These are phyloP conservation scores for Carallia brachiata DNA, from an alignment of 345 rosid species.

Conservation along the genomic window DNA sequence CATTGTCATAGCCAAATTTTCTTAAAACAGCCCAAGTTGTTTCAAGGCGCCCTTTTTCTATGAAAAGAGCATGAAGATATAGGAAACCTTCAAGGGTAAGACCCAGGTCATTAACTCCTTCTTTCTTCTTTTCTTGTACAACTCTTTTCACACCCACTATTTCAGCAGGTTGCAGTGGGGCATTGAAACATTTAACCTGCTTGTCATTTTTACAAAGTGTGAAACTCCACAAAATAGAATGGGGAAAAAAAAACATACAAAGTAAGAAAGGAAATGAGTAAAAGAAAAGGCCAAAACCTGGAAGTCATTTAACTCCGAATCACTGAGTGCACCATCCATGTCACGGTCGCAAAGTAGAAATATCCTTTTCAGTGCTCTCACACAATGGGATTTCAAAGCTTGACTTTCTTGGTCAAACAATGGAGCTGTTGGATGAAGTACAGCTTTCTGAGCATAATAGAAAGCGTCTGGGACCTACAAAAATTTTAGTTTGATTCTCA, in stretches of 20 bases:
- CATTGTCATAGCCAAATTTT: slow-evolving; percentile 69
- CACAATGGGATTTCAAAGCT: slow-evolving; percentile 58
- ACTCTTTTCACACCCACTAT: slow-evolving; percentile 71
- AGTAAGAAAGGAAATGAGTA: not conserved
- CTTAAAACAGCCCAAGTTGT: slow-evolving; percentile 83
- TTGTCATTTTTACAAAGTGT: slow-evolving; percentile 22
- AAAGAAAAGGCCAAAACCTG: slow-evolving; percentile 47
- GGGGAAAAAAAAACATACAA: not conserved
- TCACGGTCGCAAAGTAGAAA: slow-evolving; percentile 71
- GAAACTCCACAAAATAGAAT: slow-evolving; percentile 8
- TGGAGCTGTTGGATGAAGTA: slow-evolving; percentile 79
- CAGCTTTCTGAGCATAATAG: slow-evolving; percentile 77
- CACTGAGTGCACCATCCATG: slow-evolving; percentile 80
- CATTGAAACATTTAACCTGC: slow-evolving; percentile 73
- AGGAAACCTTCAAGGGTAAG: slow-evolving; percentile 76
- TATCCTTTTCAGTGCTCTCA: slow-evolving; percentile 74
- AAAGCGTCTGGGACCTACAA: slow-evolving; percentile 83
- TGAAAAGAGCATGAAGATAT: slow-evolving; percentile 72
- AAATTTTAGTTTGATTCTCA: not conserved
- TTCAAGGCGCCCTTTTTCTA: slow-evolving; percentile 78
- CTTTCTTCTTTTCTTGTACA: slow-evolving; percentile 73
- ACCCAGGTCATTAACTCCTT: slow-evolving; percentile 76
- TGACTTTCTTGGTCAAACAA: slow-evolving; percentile 77
- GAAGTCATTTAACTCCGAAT: slow-evolving; percentile 74
- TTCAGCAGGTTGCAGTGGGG: slow-evolving; percentile 74